Base-by-base conservation (phyloP, 768 basidiomycete species). In the Collybia sp. region DNA sequence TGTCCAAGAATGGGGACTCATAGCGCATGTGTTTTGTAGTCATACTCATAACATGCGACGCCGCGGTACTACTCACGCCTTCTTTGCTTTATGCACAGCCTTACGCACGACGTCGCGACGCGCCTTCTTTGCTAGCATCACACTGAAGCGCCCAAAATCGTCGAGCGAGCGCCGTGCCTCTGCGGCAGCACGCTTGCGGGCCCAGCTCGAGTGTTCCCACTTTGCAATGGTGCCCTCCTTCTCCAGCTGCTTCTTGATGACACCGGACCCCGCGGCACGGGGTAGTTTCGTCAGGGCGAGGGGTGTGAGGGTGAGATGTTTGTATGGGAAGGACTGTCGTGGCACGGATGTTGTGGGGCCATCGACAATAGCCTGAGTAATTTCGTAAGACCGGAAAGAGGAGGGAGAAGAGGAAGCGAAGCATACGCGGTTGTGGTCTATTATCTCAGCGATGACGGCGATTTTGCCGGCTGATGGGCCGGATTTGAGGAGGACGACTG, bases 371-470 rank as follows among this genome's bases (percentile, higher is more conserved):
- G 94, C 95, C 95, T 98, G 59, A 0, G 43, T 15, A 25, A 40
- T 8, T 17, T 31, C 15, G 16, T 40, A 40, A 50, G 43, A 38
- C 17, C 15, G 42, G 31, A 42, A 16, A 15, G 30, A 35, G 32
- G 20, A 20, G 30, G 16, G 2, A 37, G 11, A 35, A 40, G 4
- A 34, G 30, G 17, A 17, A 38, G 32, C 10, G 16, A 40, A 13
- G 11, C 88, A 51, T 64, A 96, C 95, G 65, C 94, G 83, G 77
- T 93, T 95, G 79, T 98, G 95, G 82, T 98, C 96, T 54, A 98
- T 94, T 69, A 98, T 94, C 70, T 98, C 93, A 42, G 83, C 85
- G 66, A 99, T 94, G 53, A 93, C 87, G 46, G 96, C 96, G 58
- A 96, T 90, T 68, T 85, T 88, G 56, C 93, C 93, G 38, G 82